Evolutionary conservation across 257 asterid genomes (phyloP), one percentile per base, ranked within the genome.

Genomic region (Solanum etuberosum): DNA sequence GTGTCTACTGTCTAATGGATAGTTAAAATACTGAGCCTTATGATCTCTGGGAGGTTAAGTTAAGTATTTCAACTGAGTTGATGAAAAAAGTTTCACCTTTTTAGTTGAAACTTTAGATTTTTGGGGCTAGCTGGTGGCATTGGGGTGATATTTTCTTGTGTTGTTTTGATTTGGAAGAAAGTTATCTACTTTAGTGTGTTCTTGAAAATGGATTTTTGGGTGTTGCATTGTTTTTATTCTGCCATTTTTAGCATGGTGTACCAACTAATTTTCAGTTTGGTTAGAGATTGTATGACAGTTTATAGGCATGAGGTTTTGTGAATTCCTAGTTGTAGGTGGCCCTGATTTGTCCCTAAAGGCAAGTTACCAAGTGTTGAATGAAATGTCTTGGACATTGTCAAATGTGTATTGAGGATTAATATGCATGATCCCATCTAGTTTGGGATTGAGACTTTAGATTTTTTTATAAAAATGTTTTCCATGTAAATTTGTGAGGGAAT

Each of bases 151-250:
- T 38, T 40, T 61, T 43, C 84, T 48, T 59, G 48, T 74, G 48
- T 5, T 43, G 48, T 86, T 77, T 89, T 46, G 27, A 71, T 78
- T 85, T 78, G 82, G 83, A 76, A 83, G 43, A 81, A 68, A 89
- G 88, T 63, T 90, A 11, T 87, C 13, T 67, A 25, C 76, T 88
- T 88, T 37, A 86, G 72, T 57, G 38, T 42, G 83, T 70, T 89
- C 83, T 81, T 83, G 25, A 27, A 35, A 7, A 12, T 48, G 40
- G 37, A 70, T 27, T 42, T 73, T 48, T 54, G 37, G 3, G 78
- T 46, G 67, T 27, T 89, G 84, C 74, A 35, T 80, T 13, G 88
- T 73, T 87, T 32, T 70, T 34, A n/a, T 72, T 77, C 86, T 83
- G 61, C 51, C n/a, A 81, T 29, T 81, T 29, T 46, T 81, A 10